phyloP scores from a whole-genome alignment of 1,284 basidiomycete genomes.

The Grifola frondosa region DNA sequence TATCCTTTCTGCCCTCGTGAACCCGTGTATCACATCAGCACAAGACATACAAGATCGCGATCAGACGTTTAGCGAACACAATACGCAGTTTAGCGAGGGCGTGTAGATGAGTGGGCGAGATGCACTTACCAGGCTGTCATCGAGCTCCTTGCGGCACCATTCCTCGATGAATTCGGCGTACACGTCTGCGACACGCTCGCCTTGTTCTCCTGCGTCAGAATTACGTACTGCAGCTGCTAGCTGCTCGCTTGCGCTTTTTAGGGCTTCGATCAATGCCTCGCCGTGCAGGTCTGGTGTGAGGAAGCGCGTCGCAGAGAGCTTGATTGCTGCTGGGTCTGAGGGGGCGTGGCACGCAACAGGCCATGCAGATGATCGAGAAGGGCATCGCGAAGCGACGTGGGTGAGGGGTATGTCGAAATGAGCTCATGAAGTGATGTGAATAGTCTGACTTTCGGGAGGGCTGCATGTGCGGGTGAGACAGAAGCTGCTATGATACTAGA shows the following conservation, averaged over 20 bases:
- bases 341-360: slow-evolving; percentile 43
- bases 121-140: slow-evolving; percentile 53
- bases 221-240: slow-evolving; percentile 37
- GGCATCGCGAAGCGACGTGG: slow-evolving; percentile 42
- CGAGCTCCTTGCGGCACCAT: slow-evolving; percentile 51
- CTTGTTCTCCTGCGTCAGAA: slow-evolving; percentile 9
- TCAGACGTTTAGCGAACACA: background rate
- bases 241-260: slow-evolving; percentile 59
- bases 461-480: slow-evolving; percentile 35
- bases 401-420: slow-evolving; percentile 55
- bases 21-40: slow-evolving; percentile 9
- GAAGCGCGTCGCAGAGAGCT: slow-evolving; percentile 49
- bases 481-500: background rate
- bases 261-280: slow-evolving; percentile 52
- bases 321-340: slow-evolving; percentile 49
- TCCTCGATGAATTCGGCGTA: slow-evolving; percentile 60
- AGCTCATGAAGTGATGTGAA: slow-evolving; percentile 56
- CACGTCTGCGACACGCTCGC: slow-evolving; percentile 40
- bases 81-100: background rate
- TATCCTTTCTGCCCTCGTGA: slow-evolving; percentile 45
- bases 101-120: slow-evolving; percentile 4
- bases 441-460: slow-evolving; percentile 56
- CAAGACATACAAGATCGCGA: slow-evolving; percentile 6
- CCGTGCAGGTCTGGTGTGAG: slow-evolving; percentile 41
- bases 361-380: slow-evolving; percentile 58